Base-by-base conservation (phyloP, 148 eudicot genomes). In the Rhododendron kiyosumense region DNA sequence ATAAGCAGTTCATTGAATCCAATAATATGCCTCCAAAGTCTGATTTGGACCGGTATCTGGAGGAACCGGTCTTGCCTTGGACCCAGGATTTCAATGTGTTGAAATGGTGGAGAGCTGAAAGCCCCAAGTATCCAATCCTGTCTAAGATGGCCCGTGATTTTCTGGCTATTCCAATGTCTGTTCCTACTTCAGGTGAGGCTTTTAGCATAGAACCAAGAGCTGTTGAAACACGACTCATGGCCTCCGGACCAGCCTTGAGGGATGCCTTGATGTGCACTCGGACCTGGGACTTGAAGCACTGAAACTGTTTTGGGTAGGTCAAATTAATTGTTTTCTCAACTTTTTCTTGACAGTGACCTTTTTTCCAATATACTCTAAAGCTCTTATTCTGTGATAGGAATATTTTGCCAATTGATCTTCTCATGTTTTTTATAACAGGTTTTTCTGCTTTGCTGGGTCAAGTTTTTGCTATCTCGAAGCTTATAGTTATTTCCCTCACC, bases 91-190 rank as follows among this genome's bases (percentile, higher is more conserved):
- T 79, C 81, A 79, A 79, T 46, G 57, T n/a, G 30, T 20, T 46
- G 81, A 43, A 79, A 34, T 79, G 81, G 52, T 79, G 81, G 81
- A 11, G 28, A 79, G 81, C 34, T 46, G 59, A 79, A 79, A n/a
- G 32, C 32, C 81, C 54, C 34, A n/a, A 41, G 30, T 79, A 46
- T 45, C 81, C 81, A 24, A 79, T 38, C 38, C 36, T 83, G 13
- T 83, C 78, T 1, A 83, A 57, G 77, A 83, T 83, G 79, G 48
- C 79, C n/a, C 48, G 46, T 32, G 79, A 75, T 75, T 15, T 75
- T 75, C n/a, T 82, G 73, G 84, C 38, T 10, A 82, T 57, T 38
- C 84, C 84, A 17, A 54, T 82, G 36, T 82, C 84, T 34, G 45
- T 82, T 18, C 32, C 84, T 38, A 59, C 73, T 82, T 82, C 84